Base-by-base conservation (phyloP, 202 grass and related monocot genomes). In the Carex sylvatica region DNA sequence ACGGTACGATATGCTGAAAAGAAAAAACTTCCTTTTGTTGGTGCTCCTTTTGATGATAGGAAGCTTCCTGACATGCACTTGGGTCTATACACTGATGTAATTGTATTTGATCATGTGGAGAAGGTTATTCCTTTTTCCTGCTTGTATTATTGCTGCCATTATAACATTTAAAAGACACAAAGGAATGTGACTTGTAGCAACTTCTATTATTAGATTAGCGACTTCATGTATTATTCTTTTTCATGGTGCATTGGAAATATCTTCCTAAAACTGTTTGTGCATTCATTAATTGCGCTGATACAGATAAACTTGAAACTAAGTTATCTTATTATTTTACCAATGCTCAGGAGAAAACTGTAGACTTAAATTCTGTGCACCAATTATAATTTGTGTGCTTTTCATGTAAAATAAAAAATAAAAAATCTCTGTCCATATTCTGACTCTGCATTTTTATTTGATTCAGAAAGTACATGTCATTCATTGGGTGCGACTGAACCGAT, bases 91-190 rank as follows among this genome's bases (percentile, higher is more conserved):
- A 92, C 89, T 82, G 95, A 98, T 84, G 90, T 95, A 75, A 90
- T 98, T 53, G 92, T 98, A 9, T 98, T 98, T 24, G 95, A 98
- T 68, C 90, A 95, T 88, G 95, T 98, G 3, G 86, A 95, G 81
- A 98, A 98, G 91, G 95, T 98, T 19, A 61, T 70, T 59, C 30
- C 33, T 67, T 35, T 58, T 51, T 49, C 40, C 10, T 66, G 6
- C 3, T 62, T 13, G 31, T 46, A 65, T 35, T 31, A 35, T 28
- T 66, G 63, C 11, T 15, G 13, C 28, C 28, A 35, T 66, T 33
- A 62, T 59, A 66, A 66, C 28, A 33, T 16, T 33, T 35, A 16
- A 35, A 16, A 35, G 26, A 65, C 5, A 15, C 1, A 35, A 31
- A 18, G 11, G 10, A 35, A 35, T 66, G 28, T 66, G 18, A 46